Percentiles rank a stretch among this genome's conserved stretches.
phyloP scores from a whole-genome alignment of 208 protist species.

The Trypanosoma congolense region DNA sequence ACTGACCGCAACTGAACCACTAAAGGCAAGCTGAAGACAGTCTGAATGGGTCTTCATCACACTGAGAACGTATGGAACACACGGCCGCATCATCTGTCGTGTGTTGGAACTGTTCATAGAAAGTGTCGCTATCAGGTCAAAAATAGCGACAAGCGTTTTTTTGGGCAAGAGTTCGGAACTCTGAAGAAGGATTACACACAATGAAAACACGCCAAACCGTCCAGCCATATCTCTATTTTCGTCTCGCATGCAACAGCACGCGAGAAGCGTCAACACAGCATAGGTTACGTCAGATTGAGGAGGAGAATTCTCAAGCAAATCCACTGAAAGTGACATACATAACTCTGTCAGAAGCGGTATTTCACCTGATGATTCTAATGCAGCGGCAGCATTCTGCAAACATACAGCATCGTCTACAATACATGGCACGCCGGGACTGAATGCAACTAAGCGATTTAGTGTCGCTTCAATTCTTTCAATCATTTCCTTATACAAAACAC shows the following conservation, averaged over 20 bases:
- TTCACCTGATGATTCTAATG: slow-evolving; percentile 22
- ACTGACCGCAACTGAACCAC: slow-evolving; percentile 44
- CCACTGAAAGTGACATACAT: slow-evolving; percentile 42
- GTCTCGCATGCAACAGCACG: slow-evolving; percentile 57
- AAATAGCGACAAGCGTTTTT: slow-evolving; percentile 59
- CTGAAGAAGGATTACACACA: slow-evolving; percentile 61
- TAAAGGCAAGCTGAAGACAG: slow-evolving; percentile 61
- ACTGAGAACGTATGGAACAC: slow-evolving; percentile 63
- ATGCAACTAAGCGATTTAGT: slow-evolving; percentile 43
- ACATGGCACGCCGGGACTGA: slow-evolving; percentile 12
- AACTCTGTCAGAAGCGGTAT: slow-evolving; percentile 41
- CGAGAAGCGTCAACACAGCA: slow-evolving; percentile 46
- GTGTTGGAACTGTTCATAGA: slow-evolving; percentile 37
- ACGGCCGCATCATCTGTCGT: slow-evolving; percentile 41
- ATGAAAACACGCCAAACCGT: slow-evolving; percentile 48
- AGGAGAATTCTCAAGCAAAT: slow-evolving; percentile 41
- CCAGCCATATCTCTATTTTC: slow-evolving; percentile 48
- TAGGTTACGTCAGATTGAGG: slow-evolving; percentile 19
- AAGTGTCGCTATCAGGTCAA: slow-evolving; percentile 73
- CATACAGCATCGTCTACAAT: slow-evolving; percentile 23
- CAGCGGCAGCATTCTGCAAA: slow-evolving; percentile 27
- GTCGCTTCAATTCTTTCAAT: slow-evolving; percentile 23
- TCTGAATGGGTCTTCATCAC: slow-evolving; percentile 37
- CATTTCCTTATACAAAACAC: slow-evolving; percentile 1
- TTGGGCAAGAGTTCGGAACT: slow-evolving; percentile 29